Evolutionary conservation across 108 stramenopile species (phyloP).

Genomic region (Cyclotella distinguenda): DNA sequence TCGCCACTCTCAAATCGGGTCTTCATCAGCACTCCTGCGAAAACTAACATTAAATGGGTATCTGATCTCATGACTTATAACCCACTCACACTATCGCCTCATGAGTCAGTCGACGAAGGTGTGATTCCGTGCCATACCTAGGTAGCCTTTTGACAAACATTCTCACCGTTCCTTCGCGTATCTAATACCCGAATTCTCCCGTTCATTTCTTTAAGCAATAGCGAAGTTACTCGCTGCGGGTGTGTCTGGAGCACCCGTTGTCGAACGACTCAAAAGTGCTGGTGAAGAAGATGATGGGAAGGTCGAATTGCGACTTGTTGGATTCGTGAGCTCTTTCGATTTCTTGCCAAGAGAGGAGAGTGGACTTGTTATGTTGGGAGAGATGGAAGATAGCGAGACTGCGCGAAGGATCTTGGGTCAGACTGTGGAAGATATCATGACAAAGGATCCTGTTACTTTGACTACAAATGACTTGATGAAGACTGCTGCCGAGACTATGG

Average conservation of each 20-base stretch:
- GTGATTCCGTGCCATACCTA: no score
- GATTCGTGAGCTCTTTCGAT: constrained; percentile 46
- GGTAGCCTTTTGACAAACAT: no score
- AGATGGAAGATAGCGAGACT: constrained; percentile 40
- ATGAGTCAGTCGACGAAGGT: constrained; percentile 43
- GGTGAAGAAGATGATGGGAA: constrained; percentile 12
- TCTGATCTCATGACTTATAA: constrained; percentile 44
- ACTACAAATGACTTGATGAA: constrained; percentile 48
- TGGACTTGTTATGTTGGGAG: constrained; percentile 38
- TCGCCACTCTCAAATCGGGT: no score
- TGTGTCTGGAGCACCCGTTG: constrained; percentile 42
- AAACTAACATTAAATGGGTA: constrained; percentile 29
- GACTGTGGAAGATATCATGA: constrained; percentile 41
- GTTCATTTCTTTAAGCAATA: no score
- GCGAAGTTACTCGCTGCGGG: constrained; percentile 31
- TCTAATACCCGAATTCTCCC: no score
- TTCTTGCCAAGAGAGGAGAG: constrained; percentile 43
- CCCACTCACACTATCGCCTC: constrained; percentile 32
- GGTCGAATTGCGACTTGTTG: constrained; percentile 30
- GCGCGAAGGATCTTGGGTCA: constrained; percentile 43
- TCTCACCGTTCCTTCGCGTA: no score
- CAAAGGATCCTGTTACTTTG: constrained; percentile 31
- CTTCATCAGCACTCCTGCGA: constrained; percentile 35
- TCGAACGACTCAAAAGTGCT: constrained; percentile 38
- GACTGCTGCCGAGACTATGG: constrained; percentile 45